phyloP scores from a whole-genome alignment of 371 early-diverging fungal species.

The Mortierella sp. region DNA sequence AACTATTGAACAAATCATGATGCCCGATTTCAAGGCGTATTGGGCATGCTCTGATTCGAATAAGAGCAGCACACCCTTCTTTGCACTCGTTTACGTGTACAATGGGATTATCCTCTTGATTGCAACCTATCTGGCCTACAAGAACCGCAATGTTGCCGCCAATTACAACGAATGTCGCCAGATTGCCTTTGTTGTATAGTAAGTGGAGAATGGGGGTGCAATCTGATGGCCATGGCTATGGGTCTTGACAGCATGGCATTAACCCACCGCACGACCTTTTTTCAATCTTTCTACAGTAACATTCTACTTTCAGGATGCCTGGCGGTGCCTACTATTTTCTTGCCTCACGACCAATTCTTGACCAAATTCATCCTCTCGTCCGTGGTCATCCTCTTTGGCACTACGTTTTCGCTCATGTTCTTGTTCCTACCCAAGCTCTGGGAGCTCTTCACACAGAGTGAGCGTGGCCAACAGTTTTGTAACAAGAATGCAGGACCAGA shows the following conservation, averaged over 20 bases:
- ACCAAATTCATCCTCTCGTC: slow-evolving; percentile 64
- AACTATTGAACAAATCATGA: slow-evolving; percentile 48
- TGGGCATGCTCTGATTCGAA: slow-evolving; percentile 57
- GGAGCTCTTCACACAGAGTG: slow-evolving; percentile 40
- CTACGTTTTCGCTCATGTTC: slow-evolving; percentile 63
- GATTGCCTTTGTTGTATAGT: slow-evolving; percentile 71
- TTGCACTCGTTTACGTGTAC: slow-evolving; percentile 54
- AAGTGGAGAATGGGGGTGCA: slow-evolving; percentile 44
- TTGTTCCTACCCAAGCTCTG: slow-evolving; percentile 68
- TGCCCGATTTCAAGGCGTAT: slow-evolving; percentile 57
- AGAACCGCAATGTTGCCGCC: slow-evolving; percentile 65
- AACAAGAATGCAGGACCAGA: slow-evolving; percentile 1
- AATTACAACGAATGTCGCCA: slow-evolving; percentile 71
- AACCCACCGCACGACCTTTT: background rate
- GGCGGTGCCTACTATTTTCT: slow-evolving; percentile 63
- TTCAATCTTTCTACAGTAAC: slow-evolving; percentile 56
- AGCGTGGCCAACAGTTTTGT: slow-evolving; percentile 23
- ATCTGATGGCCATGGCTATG: too few species aligned
- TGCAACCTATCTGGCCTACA: slow-evolving; percentile 69
- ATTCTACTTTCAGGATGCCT: slow-evolving; percentile 65
- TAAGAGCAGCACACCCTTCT: slow-evolving; percentile 49
- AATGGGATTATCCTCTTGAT: slow-evolving; percentile 57
- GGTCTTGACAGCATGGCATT: too few species aligned
- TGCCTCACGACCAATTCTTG: slow-evolving; percentile 62
- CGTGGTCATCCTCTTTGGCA: slow-evolving; percentile 64